phyloP scores from a whole-genome alignment of 2,329 filamentous ascomycete genomes.

The Penicillium decumbens region DNA sequence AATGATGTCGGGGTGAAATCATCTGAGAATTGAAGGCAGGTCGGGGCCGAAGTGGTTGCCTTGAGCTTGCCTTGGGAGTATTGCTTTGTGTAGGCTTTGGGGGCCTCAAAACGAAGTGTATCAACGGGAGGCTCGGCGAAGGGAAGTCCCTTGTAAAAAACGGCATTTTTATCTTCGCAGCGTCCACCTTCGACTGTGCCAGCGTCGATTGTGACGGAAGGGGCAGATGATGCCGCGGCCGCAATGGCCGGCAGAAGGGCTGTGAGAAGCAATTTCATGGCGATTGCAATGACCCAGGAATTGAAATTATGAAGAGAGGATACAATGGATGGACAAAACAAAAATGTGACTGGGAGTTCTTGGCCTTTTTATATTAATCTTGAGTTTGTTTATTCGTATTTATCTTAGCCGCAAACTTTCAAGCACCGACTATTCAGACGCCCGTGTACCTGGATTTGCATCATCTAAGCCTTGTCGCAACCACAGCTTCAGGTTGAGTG shows the following conservation, averaged over 20 bases:
- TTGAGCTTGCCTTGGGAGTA: constrained; percentile 13
- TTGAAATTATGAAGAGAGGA: too few species aligned
- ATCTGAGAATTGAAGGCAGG: neutral
- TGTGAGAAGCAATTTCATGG: constrained; percentile 1
- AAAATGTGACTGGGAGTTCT: too few species aligned
- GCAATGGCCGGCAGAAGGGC: constrained; percentile 9
- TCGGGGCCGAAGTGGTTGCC: constrained; percentile 9
- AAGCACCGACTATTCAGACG: too few species aligned
- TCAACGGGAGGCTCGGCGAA: constrained; percentile 20
- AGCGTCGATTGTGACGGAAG: constrained; percentile 19
- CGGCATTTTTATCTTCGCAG: constrained; percentile 13
- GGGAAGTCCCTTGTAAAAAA: constrained; percentile 20
- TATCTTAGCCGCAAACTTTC: too few species aligned
- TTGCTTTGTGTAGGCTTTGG: constrained; percentile 14
- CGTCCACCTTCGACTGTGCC: constrained; percentile 18
- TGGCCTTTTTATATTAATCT: too few species aligned
- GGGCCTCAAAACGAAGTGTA: constrained; percentile 21
- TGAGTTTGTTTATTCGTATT: too few species aligned
- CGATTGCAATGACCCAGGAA: too few species aligned
- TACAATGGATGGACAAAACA: too few species aligned
- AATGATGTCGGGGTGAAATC: neutral
- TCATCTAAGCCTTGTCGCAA: too few species aligned
- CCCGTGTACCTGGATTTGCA: too few species aligned
- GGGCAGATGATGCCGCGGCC: constrained; percentile 3
- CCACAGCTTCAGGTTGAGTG: too few species aligned